Percentiles rank a stretch among this genome's conserved stretches.
phyloP scores from a whole-genome alignment of 2,329 filamentous ascomycete species.

The Thermomyces lanuginosus region DNA sequence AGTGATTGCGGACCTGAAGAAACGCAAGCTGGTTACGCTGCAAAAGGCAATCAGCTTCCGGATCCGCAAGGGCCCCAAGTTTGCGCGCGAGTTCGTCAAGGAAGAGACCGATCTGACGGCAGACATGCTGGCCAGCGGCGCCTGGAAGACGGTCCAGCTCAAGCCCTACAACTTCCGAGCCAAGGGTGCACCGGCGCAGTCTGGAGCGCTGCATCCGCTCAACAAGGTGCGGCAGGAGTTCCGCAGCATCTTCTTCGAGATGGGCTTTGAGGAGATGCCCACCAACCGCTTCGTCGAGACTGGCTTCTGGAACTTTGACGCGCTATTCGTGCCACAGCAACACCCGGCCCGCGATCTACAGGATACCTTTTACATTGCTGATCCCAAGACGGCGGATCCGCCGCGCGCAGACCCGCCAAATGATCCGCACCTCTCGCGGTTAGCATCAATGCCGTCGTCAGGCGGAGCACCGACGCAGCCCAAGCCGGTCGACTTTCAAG shows the following conservation, averaged over 20 bases:
- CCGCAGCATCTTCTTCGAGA: slow-evolving; percentile 96
- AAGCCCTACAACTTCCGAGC: slow-evolving; percentile 71
- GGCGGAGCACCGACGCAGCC: slow-evolving; percentile 35
- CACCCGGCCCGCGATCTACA: slow-evolving; percentile 93
- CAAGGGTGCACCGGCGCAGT: slow-evolving; percentile 36
- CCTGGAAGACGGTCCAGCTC: slow-evolving; percentile 85
- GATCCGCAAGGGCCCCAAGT: slow-evolving; percentile 72
- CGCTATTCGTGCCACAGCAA: slow-evolving; percentile 92
- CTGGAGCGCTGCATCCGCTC: slow-evolving; percentile 41
- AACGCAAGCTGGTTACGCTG: slow-evolving; percentile 73
- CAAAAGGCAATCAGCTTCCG: slow-evolving; percentile 77
- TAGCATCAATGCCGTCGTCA: slow-evolving; percentile 23
- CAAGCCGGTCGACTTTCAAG: slow-evolving; percentile 50
- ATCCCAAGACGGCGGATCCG: slow-evolving; percentile 59
- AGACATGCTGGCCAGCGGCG: slow-evolving; percentile 72
- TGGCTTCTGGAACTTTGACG: slow-evolving; percentile 98
- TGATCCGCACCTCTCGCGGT: slow-evolving; percentile 22
- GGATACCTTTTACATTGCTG: slow-evolving; percentile 96
- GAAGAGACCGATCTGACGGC: slow-evolving; percentile 91
- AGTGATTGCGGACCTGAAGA: slow-evolving; percentile 64
- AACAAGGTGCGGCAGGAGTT: slow-evolving; percentile 96
- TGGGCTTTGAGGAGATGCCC: slow-evolving; percentile 97
- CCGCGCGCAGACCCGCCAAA: slow-evolving; percentile 40
- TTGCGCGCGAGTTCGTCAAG: slow-evolving; percentile 71
- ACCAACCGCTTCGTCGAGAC: slow-evolving; percentile 88